phyloP scores from a whole-genome alignment of 805 yeast species.

The Myxozyma sirexii region DNA sequence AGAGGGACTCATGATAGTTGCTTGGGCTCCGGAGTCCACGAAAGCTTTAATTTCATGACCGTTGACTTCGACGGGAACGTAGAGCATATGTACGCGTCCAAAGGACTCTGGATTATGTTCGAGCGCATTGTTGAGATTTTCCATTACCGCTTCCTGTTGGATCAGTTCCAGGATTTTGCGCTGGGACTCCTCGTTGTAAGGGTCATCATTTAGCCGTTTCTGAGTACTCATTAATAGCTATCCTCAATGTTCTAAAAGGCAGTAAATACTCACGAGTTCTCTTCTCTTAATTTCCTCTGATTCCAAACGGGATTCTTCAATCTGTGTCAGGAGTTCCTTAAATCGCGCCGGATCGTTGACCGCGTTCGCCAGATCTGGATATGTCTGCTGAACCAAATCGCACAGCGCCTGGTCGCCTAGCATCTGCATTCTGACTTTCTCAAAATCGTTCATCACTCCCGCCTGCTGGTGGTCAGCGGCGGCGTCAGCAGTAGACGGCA shows the following conservation, averaged over 20 bases:
- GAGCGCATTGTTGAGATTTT: conserved; percentile 74
- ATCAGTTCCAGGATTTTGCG: conserved; percentile 66
- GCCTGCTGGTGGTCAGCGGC: conserved; percentile 14
- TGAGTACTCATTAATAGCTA: background rate
- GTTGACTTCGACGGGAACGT: conserved; percentile 74
- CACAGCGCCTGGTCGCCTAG: conserved; percentile 42
- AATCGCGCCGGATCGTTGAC: conserved; percentile 56
- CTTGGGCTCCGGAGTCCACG: conserved; percentile 95
- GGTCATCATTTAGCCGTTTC: conserved; percentile 58
- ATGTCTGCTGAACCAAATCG: conserved; percentile 42
- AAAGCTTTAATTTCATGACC: conserved; percentile 84
- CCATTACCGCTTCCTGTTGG: conserved; percentile 69
- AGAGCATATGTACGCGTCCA: conserved; percentile 80
- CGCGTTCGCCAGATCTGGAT: conserved; percentile 54
- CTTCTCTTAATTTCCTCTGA: conserved; percentile 46
- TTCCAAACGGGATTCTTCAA: conserved; percentile 38
- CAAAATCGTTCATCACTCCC: conserved; percentile 36
- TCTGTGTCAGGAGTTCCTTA: conserved; percentile 42
- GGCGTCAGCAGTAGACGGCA: background rate
- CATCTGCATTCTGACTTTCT: conserved; percentile 43
- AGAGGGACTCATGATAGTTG: conserved; percentile 75
- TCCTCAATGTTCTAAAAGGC: background rate
- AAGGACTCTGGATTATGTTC: conserved; percentile 90
- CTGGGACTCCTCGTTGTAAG: conserved; percentile 72
- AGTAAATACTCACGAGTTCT: conserved; percentile 45